Conservation (phyloP, 345 rosid species). For the Kernera saxatilis region DNA sequence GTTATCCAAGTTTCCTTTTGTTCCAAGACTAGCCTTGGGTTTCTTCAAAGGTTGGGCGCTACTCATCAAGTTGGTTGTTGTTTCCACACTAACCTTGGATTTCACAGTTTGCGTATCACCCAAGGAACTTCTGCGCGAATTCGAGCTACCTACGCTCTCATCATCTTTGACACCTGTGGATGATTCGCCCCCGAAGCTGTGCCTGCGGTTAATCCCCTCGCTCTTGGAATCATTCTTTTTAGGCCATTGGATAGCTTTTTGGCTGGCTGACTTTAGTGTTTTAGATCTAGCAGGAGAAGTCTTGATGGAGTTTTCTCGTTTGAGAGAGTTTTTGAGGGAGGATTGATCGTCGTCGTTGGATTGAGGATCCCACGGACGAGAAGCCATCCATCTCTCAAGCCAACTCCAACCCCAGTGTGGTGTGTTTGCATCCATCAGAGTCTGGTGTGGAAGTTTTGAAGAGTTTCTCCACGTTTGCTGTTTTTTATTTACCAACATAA, state of each 20-base stretch:
- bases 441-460: conserved; percentile 31
- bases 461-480: conserved; percentile 36
- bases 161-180: conserved; percentile 14
- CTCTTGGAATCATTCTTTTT: neutral
- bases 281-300: conserved; percentile 22
- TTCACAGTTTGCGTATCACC: conserved; percentile 10
- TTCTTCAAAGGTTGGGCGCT: neutral
- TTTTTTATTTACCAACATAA: neutral
- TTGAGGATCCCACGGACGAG: conserved; percentile 34
- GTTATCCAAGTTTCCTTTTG: neutral
- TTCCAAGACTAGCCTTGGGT: neutral
- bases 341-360: conserved; percentile 16
- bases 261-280: conserved; percentile 16
- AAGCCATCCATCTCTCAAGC: conserved; percentile 36
- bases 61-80: neutral
- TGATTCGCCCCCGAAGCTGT: conserved; percentile 22
- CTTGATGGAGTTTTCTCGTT: conserved; percentile 17
- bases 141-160: conserved; percentile 25
- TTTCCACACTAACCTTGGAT: neutral
- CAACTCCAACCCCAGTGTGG: conserved; percentile 36
- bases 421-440: conserved; percentile 24
- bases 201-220: conserved; percentile 6
- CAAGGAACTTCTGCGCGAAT: conserved; percentile 8
- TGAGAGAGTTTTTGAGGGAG: neutral
- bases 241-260: conserved; percentile 8